Evolutionary conservation across 768 basidiomycete species (phyloP).

Genomic region (Auricularia sp.): DNA sequence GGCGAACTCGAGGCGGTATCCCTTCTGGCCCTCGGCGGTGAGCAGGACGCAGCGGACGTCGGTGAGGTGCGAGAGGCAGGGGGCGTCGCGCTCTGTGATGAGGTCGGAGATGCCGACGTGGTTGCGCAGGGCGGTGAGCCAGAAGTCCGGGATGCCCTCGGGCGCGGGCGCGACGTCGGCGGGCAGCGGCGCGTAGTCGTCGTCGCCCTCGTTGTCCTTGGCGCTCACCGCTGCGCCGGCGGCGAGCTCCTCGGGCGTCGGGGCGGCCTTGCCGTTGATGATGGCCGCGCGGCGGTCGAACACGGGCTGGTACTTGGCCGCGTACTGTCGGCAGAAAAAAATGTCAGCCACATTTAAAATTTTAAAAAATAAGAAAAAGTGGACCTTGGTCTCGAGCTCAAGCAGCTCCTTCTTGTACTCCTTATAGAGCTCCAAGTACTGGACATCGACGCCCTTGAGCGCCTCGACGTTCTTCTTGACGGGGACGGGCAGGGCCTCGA

Average conservation of each 20-base stretch:
- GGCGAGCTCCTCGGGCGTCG: conserved; percentile 73
- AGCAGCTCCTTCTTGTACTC: conserved; percentile 93
- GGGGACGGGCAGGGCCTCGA: conserved; percentile 75
- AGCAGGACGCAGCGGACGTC: conserved; percentile 80
- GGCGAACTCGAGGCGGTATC: conserved; percentile 82
- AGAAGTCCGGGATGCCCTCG: conserved; percentile 83
- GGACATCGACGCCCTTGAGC: conserved; percentile 86
- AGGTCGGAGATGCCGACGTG: conserved; percentile 77
- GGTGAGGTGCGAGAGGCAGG: conserved; percentile 69
- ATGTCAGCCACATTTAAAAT: neutral
- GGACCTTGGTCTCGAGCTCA: conserved; percentile 93
- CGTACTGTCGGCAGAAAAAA: conserved; percentile 22
- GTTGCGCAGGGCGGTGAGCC: conserved; percentile 93
- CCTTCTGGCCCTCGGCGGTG: conserved; percentile 53
- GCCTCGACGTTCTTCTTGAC: conserved; percentile 82
- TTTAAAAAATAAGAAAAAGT: no score
- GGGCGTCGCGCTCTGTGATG: conserved; percentile 88
- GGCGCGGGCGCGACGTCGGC: conserved; percentile 18
- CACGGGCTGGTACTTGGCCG: conserved; percentile 46
- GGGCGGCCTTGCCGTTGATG: conserved; percentile 64
- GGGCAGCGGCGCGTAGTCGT: conserved; percentile 22
- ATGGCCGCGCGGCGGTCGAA: conserved; percentile 81
- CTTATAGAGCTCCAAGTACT: conserved; percentile 84
- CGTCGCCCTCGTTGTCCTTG: conserved; percentile 61
- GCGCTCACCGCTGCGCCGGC: conserved; percentile 62